phyloP scores from a whole-genome alignment of 257 asterid genomes.

The Jaltomata sinuosa region DNA sequence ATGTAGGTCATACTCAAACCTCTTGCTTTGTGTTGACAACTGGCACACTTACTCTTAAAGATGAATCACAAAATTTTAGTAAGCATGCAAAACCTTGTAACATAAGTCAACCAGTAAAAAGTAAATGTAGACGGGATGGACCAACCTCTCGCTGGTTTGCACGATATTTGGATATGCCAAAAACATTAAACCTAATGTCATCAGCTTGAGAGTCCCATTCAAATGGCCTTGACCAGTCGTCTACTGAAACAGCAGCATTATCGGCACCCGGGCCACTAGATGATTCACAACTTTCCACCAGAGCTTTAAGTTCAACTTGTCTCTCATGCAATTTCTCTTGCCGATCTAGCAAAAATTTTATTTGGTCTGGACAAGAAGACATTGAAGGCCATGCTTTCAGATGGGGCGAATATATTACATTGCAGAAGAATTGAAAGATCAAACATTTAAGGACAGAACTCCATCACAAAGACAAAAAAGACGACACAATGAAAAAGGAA shows the following conservation, averaged over 20 bases:
- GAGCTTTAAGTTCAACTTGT: constrained; percentile 69
- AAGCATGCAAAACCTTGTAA: neutral
- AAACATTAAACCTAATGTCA: constrained; percentile 77
- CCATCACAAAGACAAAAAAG: neutral
- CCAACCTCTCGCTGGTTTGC: constrained; percentile 92
- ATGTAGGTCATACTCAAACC: neutral
- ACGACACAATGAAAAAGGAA: neutral
- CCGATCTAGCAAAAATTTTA: constrained; percentile 57
- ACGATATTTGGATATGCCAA: constrained; percentile 80
- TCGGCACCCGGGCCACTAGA: constrained; percentile 36
- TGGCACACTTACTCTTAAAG: neutral
- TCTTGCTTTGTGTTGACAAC: neutral
- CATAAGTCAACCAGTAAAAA: neutral
- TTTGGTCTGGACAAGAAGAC: constrained; percentile 50
- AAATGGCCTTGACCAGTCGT: constrained; percentile 70
- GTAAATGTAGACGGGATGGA: neutral
- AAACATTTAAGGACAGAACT: neutral
- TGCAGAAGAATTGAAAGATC: neutral
- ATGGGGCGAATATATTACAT: neutral
- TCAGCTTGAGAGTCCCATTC: constrained; percentile 83
- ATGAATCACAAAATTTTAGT: neutral
- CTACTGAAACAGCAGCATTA: constrained; percentile 47
- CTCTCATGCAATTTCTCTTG: constrained; percentile 67
- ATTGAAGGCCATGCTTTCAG: neutral
- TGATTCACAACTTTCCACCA: constrained; percentile 53